Evolutionary conservation across 257 asterid species (phyloP).

Genomic region (Datura wrightii): DNA sequence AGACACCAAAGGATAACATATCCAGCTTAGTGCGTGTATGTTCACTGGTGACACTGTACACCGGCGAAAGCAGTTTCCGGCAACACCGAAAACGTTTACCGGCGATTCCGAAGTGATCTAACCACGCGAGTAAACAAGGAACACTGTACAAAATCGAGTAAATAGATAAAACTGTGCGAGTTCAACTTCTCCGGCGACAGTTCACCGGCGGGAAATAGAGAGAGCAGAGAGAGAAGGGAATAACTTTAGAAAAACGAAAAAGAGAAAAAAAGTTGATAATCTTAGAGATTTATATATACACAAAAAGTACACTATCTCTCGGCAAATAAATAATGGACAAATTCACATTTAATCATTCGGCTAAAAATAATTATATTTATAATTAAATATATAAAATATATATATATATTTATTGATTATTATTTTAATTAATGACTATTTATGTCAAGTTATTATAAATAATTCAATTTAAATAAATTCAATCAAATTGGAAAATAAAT

Average conservation of each 20-base stretch:
- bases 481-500: not conserved
- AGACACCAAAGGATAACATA: not conserved
- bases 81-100: constrained; percentile 33
- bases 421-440: no score
- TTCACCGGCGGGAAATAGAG: constrained; percentile 36
- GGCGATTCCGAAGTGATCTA: not conserved
- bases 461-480: not conserved
- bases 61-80: constrained; percentile 50
- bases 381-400: no score
- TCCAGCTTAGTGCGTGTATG: not conserved
- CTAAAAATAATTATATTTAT: no score
- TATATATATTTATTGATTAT: no score
- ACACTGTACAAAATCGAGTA: not conserved
- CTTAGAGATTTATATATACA: constrained; percentile 42
- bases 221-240: constrained; percentile 21
- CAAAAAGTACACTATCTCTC: not conserved
- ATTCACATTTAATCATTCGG: no score
- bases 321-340: not conserved
- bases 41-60: constrained; percentile 37
- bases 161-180: not conserved
- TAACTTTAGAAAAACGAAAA: constrained; percentile 52
- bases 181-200: not conserved
- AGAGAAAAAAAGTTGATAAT: constrained; percentile 39
- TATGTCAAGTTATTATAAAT: no score
- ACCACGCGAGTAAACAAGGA: not conserved